These are phyloP conservation scores for Colletotrichum graminicola DNA, from an alignment of 2,329 filamentous ascomycete species.

Conservation along the genomic window DNA sequence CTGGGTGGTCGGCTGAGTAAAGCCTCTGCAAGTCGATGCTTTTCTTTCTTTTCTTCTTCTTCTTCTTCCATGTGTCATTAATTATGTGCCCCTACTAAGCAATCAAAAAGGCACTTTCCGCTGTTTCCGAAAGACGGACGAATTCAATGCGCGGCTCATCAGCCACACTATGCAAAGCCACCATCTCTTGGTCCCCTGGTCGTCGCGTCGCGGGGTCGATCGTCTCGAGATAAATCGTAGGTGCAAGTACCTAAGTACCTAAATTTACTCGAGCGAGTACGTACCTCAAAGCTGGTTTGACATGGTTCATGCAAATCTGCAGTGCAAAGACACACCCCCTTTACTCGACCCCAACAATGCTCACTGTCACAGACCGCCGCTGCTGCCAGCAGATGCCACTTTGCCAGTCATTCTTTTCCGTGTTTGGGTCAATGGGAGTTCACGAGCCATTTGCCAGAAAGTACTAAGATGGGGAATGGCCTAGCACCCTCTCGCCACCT, in stretches of 20 bases:
- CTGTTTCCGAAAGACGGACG: not conserved
- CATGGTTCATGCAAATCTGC: conserved; percentile 10
- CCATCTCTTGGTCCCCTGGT: not conserved
- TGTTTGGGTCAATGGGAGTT: conserved; percentile 1
- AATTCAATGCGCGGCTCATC: conserved; percentile 17
- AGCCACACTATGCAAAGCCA: conserved; percentile 30
- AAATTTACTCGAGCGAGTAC: not conserved
- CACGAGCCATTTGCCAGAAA: conserved; percentile 22
- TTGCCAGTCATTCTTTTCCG: conserved; percentile 7
- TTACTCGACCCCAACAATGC: conserved; percentile 34
- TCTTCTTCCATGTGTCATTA: not conserved
- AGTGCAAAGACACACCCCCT: conserved; percentile 1
- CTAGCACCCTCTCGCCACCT: not conserved
- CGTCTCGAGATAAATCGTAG: conserved; percentile 4
- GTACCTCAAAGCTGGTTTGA: conserved; percentile 8
- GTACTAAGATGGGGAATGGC: conserved; percentile 19
- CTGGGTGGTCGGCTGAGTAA: conserved; percentile 5
- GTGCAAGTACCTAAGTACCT: not conserved
- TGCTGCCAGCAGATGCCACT: conserved; percentile 32
- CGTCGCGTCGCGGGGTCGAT: not conserved
- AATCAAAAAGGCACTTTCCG: conserved; percentile 4
- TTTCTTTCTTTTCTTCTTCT: not conserved
- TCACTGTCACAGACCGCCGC: conserved; percentile 36
- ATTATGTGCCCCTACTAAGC: not conserved
- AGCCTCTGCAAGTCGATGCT: not conserved